These are phyloP conservation scores for Capronia epimyces DNA, from an alignment of 2,329 filamentous ascomycete genomes.

Conservation along the genomic window DNA sequence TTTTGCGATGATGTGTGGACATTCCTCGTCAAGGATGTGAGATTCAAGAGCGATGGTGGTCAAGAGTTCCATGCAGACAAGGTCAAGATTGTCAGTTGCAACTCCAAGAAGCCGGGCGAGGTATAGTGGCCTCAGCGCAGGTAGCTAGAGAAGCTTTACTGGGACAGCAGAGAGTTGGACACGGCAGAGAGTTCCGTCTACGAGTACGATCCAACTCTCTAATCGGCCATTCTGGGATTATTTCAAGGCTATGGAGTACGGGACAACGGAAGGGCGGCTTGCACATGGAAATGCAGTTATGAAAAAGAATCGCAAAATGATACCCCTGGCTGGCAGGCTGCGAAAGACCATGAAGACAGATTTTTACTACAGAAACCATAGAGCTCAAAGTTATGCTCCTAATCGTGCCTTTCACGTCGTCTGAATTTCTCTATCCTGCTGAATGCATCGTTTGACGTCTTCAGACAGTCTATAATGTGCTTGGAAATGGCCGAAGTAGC, in stretches of 20 bases:
- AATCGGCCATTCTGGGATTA: background rate
- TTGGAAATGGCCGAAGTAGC: background rate
- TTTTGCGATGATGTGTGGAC: slow-evolving; percentile 99
- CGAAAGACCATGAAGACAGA: background rate
- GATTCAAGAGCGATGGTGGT: slow-evolving; percentile 92
- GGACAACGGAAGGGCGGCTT: background rate
- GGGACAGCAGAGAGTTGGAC: no score
- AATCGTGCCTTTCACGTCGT: background rate
- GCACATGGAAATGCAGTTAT: slow-evolving; percentile 1
- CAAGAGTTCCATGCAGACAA: slow-evolving; percentile 75
- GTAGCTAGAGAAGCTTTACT: background rate
- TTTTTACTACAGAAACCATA: background rate
- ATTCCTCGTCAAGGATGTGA: slow-evolving; percentile 96
- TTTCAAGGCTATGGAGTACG: background rate
- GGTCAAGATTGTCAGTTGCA: slow-evolving; percentile 98
- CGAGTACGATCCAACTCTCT: background rate
- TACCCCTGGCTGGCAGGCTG: slow-evolving; percentile 7
- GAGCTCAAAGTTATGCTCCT: background rate
- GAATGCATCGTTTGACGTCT: background rate
- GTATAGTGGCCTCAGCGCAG: slow-evolving; percentile 12
- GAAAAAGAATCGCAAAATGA: slow-evolving; percentile 4
- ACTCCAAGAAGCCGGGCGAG: slow-evolving; percentile 73
- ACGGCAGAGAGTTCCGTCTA: background rate
- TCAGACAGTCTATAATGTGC: background rate
- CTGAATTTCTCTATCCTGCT: background rate